Conservation (phyloP, 805 yeast genomes). For the Teunomyces kruisii region DNA sequence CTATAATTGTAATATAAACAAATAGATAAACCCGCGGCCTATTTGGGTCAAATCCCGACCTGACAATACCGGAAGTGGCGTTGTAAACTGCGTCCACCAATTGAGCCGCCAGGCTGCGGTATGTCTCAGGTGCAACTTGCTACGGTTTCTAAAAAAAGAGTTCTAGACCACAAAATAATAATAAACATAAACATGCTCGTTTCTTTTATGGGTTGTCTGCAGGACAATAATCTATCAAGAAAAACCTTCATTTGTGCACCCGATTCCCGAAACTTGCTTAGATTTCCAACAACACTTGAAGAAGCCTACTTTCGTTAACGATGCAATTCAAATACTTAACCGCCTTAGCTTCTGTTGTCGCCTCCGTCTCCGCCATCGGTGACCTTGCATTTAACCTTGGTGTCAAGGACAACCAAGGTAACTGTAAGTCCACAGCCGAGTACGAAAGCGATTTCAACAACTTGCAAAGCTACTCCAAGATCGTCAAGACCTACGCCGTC, state of each 20-base stretch:
- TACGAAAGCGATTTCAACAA: slow-evolving; percentile 65
- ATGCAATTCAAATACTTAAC: slow-evolving; percentile 45
- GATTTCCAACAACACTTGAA: neutral
- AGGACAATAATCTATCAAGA: neutral
- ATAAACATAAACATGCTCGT: neutral
- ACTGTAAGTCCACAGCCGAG: slow-evolving; percentile 73
- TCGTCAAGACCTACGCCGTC: slow-evolving; percentile 84
- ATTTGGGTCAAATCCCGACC: too few relatives aligned
- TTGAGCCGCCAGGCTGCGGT: too few relatives aligned
- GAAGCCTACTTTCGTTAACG: neutral
- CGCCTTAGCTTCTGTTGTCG: slow-evolving; percentile 47
- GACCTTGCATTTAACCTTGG: slow-evolving; percentile 80
- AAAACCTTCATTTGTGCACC: slow-evolving; percentile 3
- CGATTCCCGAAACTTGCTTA: neutral
- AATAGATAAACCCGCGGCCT: too few relatives aligned
- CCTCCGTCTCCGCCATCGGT: slow-evolving; percentile 59
- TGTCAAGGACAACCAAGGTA: slow-evolving; percentile 69
- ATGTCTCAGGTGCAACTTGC: neutral
- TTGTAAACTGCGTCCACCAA: too few relatives aligned
- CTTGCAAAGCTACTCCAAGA: slow-evolving; percentile 57
- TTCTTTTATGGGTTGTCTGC: neutral
- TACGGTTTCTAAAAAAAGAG: slow-evolving; percentile 2
- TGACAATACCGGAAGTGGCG: too few relatives aligned
- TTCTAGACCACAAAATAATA: neutral
- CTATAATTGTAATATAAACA: too few relatives aligned